These are phyloP conservation scores for Phytophthora podocarpi DNA, from an alignment of 352 stramenopile species.

Conservation along the genomic window DNA sequence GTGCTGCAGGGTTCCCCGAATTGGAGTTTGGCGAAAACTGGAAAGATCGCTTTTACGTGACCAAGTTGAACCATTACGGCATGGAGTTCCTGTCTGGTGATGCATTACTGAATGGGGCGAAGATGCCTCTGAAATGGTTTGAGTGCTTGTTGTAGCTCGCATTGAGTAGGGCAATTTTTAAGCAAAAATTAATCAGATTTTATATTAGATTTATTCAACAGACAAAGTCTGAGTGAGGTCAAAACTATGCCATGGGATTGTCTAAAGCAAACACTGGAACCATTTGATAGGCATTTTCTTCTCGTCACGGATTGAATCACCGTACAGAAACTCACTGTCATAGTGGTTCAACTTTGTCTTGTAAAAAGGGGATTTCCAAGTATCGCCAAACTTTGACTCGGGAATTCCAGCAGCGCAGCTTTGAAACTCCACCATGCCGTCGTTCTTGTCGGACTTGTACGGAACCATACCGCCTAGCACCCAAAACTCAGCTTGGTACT, in stretches of 20 bases:
- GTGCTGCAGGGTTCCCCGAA: constrained; percentile 28
- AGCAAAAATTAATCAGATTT: too few relatives aligned
- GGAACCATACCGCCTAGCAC: constrained; percentile 25
- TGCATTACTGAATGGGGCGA: constrained; percentile 36
- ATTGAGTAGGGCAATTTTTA: too few relatives aligned
- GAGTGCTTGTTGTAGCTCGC: constrained; percentile 62
- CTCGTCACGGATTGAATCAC: constrained; percentile 42
- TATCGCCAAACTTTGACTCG: constrained; percentile 28
- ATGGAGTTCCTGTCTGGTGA: constrained; percentile 57
- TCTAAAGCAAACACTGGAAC: constrained; percentile 59
- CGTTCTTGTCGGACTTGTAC: constrained; percentile 40
- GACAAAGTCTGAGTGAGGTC: too few relatives aligned
- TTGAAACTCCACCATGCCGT: constrained; percentile 48
- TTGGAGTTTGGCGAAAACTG: constrained; percentile 40
- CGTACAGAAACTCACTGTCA: constrained; percentile 49
- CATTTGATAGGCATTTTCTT: constrained; percentile 54
- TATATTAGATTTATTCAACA: too few relatives aligned
- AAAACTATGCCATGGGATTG: too few relatives aligned
- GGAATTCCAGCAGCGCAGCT: constrained; percentile 46
- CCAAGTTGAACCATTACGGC: constrained; percentile 39
- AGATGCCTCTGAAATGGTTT: constrained; percentile 74
- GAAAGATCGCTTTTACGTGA: constrained; percentile 49
- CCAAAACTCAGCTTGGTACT: constrained; percentile 25
- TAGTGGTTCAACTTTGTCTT: constrained; percentile 58
- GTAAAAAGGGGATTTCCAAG: constrained; percentile 47